Conservation (phyloP, 2,329 filamentous ascomycete genomes). For the Phialophora tarda region DNA sequence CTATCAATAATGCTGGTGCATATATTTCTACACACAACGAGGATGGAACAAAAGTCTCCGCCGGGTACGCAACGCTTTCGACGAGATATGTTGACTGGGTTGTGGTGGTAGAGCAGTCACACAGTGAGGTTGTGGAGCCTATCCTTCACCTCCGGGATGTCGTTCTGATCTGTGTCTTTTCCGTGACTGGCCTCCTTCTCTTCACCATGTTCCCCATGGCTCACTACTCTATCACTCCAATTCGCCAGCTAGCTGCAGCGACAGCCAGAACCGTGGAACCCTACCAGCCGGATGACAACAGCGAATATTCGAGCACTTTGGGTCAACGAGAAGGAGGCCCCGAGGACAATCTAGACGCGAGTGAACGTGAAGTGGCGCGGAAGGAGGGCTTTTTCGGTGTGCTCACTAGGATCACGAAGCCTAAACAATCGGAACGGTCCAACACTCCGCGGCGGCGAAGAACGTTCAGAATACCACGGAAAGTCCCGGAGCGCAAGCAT, state of each 20-base stretch:
- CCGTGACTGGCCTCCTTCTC: constrained; percentile 74
- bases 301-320: constrained; percentile 48
- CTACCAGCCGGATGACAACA: constrained; percentile 43
- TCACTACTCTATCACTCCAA: constrained; percentile 80
- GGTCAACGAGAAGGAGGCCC: constrained; percentile 45
- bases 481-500: constrained; percentile 76
- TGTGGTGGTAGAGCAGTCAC: constrained; percentile 76
- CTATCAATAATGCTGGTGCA: constrained; percentile 71
- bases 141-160: constrained; percentile 78
- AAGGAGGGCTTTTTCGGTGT: constrained; percentile 41
- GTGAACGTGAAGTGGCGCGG: constrained; percentile 48
- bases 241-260: constrained; percentile 74
- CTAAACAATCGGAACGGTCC: constrained; percentile 23
- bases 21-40: constrained; percentile 75
- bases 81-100: constrained; percentile 79
- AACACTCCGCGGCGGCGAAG: constrained; percentile 37
- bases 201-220: constrained; percentile 77
- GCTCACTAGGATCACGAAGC: constrained; percentile 29
- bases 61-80: constrained; percentile 76
- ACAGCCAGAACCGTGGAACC: constrained; percentile 75
- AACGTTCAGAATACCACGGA: constrained; percentile 79
- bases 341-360: constrained; percentile 52
- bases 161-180: constrained; percentile 82
- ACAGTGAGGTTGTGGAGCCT: constrained; percentile 74
- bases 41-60: constrained; percentile 69